A percentile compares a stretch with the other conserved stretches of the same genome.
These are phyloP conservation scores for Tuctoria greenei DNA, from an alignment of 176 grass and related monocot genomes.

Conservation along the genomic window DNA sequence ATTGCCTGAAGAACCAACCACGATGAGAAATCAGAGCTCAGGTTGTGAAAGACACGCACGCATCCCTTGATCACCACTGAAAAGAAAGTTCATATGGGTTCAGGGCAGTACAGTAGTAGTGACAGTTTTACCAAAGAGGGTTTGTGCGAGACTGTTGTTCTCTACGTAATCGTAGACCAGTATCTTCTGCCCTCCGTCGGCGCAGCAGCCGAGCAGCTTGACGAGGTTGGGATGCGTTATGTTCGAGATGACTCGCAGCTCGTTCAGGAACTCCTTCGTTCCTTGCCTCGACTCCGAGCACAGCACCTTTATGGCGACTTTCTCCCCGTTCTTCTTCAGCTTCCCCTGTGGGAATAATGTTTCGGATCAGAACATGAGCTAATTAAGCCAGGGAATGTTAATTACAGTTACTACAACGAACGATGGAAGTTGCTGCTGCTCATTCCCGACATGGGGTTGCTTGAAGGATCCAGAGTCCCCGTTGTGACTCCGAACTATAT, in stretches of 20 bases:
- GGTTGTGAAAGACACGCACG: background rate
- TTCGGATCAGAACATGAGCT: slow-evolving; percentile 13
- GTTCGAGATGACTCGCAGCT: slow-evolving; percentile 64
- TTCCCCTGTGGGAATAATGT: slow-evolving; percentile 77
- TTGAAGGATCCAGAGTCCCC: background rate
- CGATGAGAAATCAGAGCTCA: slow-evolving; percentile 24
- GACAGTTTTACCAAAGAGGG: slow-evolving; percentile 77
- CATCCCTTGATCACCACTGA: slow-evolving; percentile 13
- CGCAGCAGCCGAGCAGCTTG: slow-evolving; percentile 68
- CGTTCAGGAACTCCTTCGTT: slow-evolving; percentile 73
- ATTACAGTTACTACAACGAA: no score
- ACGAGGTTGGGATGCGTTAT: slow-evolving; percentile 79
- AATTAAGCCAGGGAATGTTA: background rate
- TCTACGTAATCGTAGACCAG: slow-evolving; percentile 82
- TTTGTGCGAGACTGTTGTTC: slow-evolving; percentile 82
- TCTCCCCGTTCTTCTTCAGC: slow-evolving; percentile 58
- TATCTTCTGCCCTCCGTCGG: slow-evolving; percentile 67
- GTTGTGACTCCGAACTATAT: background rate
- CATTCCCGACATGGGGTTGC: background rate
- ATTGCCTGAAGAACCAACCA: slow-evolving; percentile 55
- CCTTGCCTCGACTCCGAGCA: slow-evolving; percentile 77
- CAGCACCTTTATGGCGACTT: slow-evolving; percentile 91
- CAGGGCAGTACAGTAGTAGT: no score
- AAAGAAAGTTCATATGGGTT: background rate
- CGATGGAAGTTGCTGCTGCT: background rate